Conservation (phyloP, 23 red algal species). For the Chondrus crispus region DNA sequence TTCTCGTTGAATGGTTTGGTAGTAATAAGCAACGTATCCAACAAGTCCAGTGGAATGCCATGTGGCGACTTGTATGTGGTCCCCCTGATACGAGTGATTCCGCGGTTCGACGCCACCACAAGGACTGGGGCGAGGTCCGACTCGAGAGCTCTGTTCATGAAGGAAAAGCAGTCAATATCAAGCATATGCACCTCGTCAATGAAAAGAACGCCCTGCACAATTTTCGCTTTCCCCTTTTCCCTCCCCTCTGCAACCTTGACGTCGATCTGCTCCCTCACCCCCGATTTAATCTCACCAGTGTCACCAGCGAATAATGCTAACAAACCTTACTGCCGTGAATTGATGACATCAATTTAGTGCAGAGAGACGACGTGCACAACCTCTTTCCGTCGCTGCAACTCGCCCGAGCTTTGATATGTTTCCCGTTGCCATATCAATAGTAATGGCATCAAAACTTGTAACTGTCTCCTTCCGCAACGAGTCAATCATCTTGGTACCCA, state of each 20-base stretch:
- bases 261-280: constrained; percentile 88
- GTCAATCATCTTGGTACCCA: constrained; percentile 91
- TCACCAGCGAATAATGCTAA: constrained; percentile 94
- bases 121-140: constrained; percentile 82
- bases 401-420: constrained; percentile 89
- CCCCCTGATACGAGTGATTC: constrained; percentile 81
- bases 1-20: constrained; percentile 79
- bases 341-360: constrained; percentile 98
- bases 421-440: constrained; percentile 92
- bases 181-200: constrained; percentile 99
- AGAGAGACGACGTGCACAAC: constrained; percentile 87
- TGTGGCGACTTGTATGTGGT: constrained; percentile 80
- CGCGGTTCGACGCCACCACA: constrained; percentile 85
- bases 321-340: constrained; percentile 95
- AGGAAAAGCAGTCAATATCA: constrained; percentile 97
- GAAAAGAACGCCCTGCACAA: constrained; percentile 91
- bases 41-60: constrained; percentile 85
- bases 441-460: constrained; percentile 75
- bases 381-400: constrained; percentile 84
- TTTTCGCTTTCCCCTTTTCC: constrained; percentile 85
- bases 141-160: constrained; percentile 87
- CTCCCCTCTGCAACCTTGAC: constrained; percentile 73
- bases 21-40: constrained; percentile 86
- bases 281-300: constrained; percentile 95
- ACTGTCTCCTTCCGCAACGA: constrained; percentile 74